Conservation (phyloP, 139 green algal genomes). For the Diplosphaera chodatii region DNA sequence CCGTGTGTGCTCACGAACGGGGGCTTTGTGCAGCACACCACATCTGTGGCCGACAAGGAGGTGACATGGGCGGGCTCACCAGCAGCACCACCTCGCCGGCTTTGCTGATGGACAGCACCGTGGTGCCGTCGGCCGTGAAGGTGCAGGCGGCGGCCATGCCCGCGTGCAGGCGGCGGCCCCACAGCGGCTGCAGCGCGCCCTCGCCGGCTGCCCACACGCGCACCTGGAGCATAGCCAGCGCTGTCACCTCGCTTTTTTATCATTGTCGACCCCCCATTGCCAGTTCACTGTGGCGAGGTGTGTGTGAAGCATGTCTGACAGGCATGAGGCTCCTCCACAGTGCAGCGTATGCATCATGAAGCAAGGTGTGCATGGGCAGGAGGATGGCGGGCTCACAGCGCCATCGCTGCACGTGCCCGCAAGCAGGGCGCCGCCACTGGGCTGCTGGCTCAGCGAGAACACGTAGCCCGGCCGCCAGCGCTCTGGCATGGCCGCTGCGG, state of each 20-base stretch:
- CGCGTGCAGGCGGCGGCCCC: conserved; percentile 1
- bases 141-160: conserved; percentile 10
- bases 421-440: conserved; percentile 1
- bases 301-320: too few species aligned
- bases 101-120: background rate
- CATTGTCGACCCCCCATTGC: too few species aligned
- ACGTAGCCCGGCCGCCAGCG: conserved; percentile 18
- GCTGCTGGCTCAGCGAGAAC: conserved; percentile 10
- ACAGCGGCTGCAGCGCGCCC: background rate
- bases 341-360: too few species aligned
- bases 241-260: too few species aligned
- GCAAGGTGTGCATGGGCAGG: too few species aligned
- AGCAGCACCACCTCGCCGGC: conserved; percentile 1
- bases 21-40: background rate
- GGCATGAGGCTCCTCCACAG: too few species aligned
- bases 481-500: conserved; percentile 2
- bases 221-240: background rate
- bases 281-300: too few species aligned
- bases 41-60: background rate
- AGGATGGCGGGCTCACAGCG: background rate
- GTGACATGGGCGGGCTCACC: background rate
- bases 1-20: too few species aligned
- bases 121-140: conserved; percentile 3
- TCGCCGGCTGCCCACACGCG: conserved; percentile 1
- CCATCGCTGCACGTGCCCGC: conserved; percentile 16